Conservation (phyloP, 23 red algal species). For the Gracilaria vermiculophylla region DNA sequence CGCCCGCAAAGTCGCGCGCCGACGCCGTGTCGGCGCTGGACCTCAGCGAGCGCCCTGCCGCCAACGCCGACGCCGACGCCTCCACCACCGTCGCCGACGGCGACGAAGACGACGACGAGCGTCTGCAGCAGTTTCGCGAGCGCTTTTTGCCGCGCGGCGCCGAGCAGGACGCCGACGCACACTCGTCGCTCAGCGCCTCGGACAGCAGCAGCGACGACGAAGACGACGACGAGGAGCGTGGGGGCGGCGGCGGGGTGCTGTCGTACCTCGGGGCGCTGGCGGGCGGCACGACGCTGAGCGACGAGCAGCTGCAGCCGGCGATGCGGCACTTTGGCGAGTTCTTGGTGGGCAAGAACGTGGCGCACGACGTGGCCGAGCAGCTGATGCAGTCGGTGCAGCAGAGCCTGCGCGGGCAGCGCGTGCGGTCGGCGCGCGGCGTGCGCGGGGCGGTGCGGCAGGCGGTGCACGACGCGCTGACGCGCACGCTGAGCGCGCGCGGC, state of each 20-base stretch:
- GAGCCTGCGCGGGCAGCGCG: slow-evolving; percentile 58
- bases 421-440: slow-evolving; percentile 64
- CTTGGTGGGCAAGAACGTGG: slow-evolving; percentile 90
- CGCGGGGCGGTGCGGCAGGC: slow-evolving; percentile 69
- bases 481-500: slow-evolving; percentile 75
- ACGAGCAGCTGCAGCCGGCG: slow-evolving; percentile 62
- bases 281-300: slow-evolving; percentile 47
- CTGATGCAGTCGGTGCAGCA: slow-evolving; percentile 75
- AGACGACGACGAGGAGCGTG: slow-evolving; percentile 4
- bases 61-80: not conserved
- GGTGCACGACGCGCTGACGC: slow-evolving; percentile 75
- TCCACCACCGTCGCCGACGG: not conserved
- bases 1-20: slow-evolving; percentile 19
- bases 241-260: slow-evolving; percentile 37
- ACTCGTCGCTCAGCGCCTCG: not conserved
- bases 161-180: not conserved
- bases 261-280: slow-evolving; percentile 74
- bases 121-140: not conserved
- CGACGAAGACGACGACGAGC: not conserved
- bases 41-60: slow-evolving; percentile 18
- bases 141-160: not conserved
- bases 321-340: slow-evolving; percentile 71
- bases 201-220: slow-evolving; percentile 2
- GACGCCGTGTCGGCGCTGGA: slow-evolving; percentile 50
- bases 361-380: slow-evolving; percentile 81